Base-by-base conservation (phyloP, 257 asterid species). In the Scutellaria barbata region DNA sequence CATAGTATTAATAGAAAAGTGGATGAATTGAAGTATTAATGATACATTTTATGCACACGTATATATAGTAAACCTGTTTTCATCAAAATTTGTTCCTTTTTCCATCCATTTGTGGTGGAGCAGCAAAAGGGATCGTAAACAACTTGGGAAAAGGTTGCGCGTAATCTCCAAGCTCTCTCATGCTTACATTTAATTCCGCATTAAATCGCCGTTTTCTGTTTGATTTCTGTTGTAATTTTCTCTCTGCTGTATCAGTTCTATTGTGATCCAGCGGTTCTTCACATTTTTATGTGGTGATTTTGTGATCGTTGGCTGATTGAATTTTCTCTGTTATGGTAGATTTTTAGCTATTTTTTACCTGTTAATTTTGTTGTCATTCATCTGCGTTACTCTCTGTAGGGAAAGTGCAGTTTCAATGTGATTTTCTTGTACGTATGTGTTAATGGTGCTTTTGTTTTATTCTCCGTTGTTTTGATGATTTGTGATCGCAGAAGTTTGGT, bases 91-190 rank as follows among this genome's bases (percentile, higher is more conserved):
- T 45, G 51, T 22, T 63, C 12, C 18, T 2, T n/a, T 59, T 55
- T 25, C 50, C 60, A 76, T 17, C 68, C 72, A 81, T 71, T 77
- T 79, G 67, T 46, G 60, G 72, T 69, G 37, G 73, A 74, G 80
- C 77, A 46, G 78, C 43, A 33, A 55, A 41, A 39, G 65, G 56
- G 68, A 56, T 48, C n/a, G 6, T 13, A 30, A 69, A 48, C 16
- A 74, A 55, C 63, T 50, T 3, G 59, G 75, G 43, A 45, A 25
- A 18, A 68, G 68, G 84, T 76, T 80, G 69, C 58, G 77, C 78
- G 41, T 71, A 22, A 67, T 48, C 55, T 76, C 14, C 12, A 13
- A 10, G 59, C 60, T 74, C 71, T 11, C 58, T 45, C 37, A 17
- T 66, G 47, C 33, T 16, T 13, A 20, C 10, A 35, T 57, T 60